Evolutionary conservation across 768 basidiomycete species (phyloP).

Genomic region (Suillus weaverae): DNA sequence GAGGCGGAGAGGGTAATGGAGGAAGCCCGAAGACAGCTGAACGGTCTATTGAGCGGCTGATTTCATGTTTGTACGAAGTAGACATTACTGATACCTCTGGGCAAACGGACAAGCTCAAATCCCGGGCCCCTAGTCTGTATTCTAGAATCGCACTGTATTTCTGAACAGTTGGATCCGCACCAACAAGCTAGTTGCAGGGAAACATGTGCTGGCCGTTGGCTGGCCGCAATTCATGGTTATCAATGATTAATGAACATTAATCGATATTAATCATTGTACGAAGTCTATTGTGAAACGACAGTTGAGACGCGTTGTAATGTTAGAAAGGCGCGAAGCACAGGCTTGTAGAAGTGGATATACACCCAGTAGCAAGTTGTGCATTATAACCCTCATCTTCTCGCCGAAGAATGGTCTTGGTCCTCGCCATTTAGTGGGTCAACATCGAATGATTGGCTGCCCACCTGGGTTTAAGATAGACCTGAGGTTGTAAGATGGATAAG

Average conservation of each 20-base stretch:
- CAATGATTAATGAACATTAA: neutral
- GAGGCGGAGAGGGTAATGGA: conserved; percentile 89
- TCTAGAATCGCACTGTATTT: conserved; percentile 1
- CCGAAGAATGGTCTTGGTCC: conserved; percentile 58
- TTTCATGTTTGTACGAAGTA: neutral
- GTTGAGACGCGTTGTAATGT: conserved; percentile 20
- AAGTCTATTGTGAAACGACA: neutral
- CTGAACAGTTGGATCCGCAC: neutral
- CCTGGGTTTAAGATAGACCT: conserved; percentile 70
- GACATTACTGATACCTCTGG: conserved; percentile 1
- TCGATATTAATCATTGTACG: neutral
- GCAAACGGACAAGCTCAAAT: neutral
- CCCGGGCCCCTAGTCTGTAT: conserved; percentile 3
- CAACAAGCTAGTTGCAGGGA: neutral
- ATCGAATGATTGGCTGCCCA: conserved; percentile 43
- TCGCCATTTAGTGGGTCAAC: conserved; percentile 74
- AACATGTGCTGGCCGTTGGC: neutral
- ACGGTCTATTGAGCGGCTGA: conserved; percentile 70
- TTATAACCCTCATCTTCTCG: conserved; percentile 60
- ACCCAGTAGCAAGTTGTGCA: conserved; percentile 47
- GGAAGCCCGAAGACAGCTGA: conserved; percentile 84
- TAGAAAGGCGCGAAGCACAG: conserved; percentile 50
- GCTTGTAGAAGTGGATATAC: conserved; percentile 23
- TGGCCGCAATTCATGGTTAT: neutral
- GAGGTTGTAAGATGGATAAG: conserved; percentile 48